Base-by-base conservation (phyloP, 176 grass and related monocot genomes). In the Bonia amplexicaulis region DNA sequence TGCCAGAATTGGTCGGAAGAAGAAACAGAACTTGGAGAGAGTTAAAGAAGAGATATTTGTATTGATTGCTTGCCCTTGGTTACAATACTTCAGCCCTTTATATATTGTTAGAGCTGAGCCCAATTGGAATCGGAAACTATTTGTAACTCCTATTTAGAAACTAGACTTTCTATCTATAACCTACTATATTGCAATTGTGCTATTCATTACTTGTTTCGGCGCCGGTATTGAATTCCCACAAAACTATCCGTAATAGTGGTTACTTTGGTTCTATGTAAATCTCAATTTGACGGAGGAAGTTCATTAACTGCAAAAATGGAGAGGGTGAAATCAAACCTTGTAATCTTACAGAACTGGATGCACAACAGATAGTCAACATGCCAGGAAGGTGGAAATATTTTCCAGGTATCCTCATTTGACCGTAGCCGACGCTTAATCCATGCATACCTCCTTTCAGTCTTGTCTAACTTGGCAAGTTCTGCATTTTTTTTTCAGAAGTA, bases 301-400 rank as follows among this genome's bases (percentile, higher is more conserved):
- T n/a, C 37, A 86, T 74, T 64, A 78, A 77, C 49, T 66, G 33
- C 20, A 85, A 73, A 71, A 82, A 22, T 57, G 37, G 9, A 82
- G 44, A 77, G 67, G 78, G 49, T 22, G 17, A 71, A 84, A 74
- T 64, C 79, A 86, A 81, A 99, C 96, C 96, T 99, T 73, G 96
- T 99, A 81, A 99, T 87, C 84, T 99, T 99, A 83, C 96, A 99
- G 87, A 99, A 99, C 86, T 99, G 96, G 81, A 99, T 99, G 79
- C 96, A 99, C 66, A 99, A 78, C 23, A 99, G 86, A 92, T 96
- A 99, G 63, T 99, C 93, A 81, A 99, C 91, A 84, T 99, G 96
- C 96, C 96, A 99, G 27, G 91, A 85, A 69, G 87, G 88, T 76
- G 96, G 93, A 87, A 99, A 99, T 87, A 96, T 96, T 90, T 95